These are phyloP conservation scores for Coffea humblotiana DNA, from an alignment of 305 asterid genomes.

Conservation along the genomic window DNA sequence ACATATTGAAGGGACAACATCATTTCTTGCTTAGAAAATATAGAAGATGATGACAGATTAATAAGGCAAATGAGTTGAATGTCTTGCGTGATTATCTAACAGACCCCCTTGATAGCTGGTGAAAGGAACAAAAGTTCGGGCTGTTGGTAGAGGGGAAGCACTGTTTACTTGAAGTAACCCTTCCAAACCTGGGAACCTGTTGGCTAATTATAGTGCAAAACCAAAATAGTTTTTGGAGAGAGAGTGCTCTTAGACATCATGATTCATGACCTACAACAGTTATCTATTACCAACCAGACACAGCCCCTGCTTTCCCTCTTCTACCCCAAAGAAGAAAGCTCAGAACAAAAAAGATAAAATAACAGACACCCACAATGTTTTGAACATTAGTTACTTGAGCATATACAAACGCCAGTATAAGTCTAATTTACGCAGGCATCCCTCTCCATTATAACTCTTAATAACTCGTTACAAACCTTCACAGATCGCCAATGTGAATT, in stretches of 20 bases:
- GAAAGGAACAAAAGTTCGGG: no score
- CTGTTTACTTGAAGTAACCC: not conserved
- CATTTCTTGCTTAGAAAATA: not conserved
- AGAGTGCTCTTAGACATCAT: not conserved
- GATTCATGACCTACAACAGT: not conserved
- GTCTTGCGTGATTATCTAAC: not conserved
- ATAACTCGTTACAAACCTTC: constrained; percentile 46
- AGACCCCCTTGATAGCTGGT: not conserved
- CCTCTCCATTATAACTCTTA: not conserved
- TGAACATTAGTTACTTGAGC: not conserved
- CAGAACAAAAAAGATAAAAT: not conserved
- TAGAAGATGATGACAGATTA: not conserved
- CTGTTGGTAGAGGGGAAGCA: not conserved
- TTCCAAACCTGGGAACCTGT: not conserved
- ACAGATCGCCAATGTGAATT: constrained; percentile 98
- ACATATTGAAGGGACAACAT: not conserved
- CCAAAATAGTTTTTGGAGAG: not conserved
- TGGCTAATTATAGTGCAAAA: not conserved
- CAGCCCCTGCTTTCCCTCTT: not conserved
- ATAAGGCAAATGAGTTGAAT: not conserved
- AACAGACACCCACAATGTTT: not conserved
- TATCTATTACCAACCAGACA: not conserved
- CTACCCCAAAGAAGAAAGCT: not conserved
- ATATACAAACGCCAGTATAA: not conserved
- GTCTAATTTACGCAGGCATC: not conserved